Evolutionary conservation across 1,284 basidiomycete genomes (phyloP).

Genomic region (Wallemia mellicola): DNA sequence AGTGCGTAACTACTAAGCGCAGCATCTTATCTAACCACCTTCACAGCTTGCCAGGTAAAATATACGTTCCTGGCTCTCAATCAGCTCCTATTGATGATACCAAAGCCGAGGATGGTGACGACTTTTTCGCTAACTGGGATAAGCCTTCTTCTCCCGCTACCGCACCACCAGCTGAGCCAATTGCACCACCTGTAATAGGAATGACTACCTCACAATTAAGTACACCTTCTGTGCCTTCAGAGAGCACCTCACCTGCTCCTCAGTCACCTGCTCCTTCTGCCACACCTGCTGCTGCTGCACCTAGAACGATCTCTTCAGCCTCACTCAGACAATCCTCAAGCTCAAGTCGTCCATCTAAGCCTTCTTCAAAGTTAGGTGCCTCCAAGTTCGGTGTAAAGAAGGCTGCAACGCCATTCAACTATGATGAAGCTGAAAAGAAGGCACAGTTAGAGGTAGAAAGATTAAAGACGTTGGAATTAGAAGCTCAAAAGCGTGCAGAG

Average conservation of each 20-base stretch:
- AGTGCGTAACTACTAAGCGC: slow-evolving; percentile 17
- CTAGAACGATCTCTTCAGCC: slow-evolving; percentile 20
- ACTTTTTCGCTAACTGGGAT: slow-evolving; percentile 92
- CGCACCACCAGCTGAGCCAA: slow-evolving; percentile 19
- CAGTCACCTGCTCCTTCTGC: slow-evolving; percentile 5
- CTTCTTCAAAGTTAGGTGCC: slow-evolving; percentile 21
- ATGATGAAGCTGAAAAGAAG: slow-evolving; percentile 64
- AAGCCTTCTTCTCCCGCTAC: slow-evolving; percentile 26
- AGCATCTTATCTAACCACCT: neutral
- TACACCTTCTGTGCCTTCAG: slow-evolving; percentile 11
- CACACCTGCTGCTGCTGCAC: neutral
- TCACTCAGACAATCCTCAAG: slow-evolving; percentile 19
- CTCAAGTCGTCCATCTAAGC: slow-evolving; percentile 23
- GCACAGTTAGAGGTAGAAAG: slow-evolving; percentile 67
- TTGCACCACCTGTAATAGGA: slow-evolving; percentile 10
- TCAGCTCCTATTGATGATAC: slow-evolving; percentile 18
- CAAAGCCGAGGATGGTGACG: slow-evolving; percentile 38
- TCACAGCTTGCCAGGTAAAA: slow-evolving; percentile 36
- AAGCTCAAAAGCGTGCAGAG: slow-evolving; percentile 19
- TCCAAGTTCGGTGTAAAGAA: slow-evolving; percentile 50
- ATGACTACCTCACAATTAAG: slow-evolving; percentile 3
- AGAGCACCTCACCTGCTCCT: slow-evolving; percentile 8
- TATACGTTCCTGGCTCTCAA: slow-evolving; percentile 42
- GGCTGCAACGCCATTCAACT: slow-evolving; percentile 43
- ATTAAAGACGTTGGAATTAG: slow-evolving; percentile 43